These are phyloP conservation scores for Euphorbia corollata DNA, from an alignment of 441 rosid species.

Conservation along the genomic window DNA sequence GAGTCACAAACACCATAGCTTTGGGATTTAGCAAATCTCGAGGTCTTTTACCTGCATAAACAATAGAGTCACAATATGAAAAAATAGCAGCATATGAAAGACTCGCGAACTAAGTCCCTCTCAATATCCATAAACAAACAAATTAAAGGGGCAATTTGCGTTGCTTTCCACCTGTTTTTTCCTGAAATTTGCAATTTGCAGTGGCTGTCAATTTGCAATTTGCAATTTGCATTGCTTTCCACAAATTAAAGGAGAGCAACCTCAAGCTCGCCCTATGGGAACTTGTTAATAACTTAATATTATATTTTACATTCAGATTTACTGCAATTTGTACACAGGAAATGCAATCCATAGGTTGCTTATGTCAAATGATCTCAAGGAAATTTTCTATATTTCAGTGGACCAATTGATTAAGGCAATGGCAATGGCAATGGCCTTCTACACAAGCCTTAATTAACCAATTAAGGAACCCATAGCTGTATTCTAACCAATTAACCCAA, in stretches of 20 bases:
- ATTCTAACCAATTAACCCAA: too few relatives aligned
- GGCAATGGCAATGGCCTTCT: too few relatives aligned
- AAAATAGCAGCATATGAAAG: conserved; percentile 17
- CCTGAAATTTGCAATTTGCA: too few relatives aligned
- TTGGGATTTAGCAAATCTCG: conserved; percentile 93
- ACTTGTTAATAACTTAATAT: neutral
- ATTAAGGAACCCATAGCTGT: too few relatives aligned
- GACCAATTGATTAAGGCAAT: neutral
- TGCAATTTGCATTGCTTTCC: too few relatives aligned
- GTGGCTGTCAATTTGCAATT: too few relatives aligned
- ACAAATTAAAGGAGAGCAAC: too few relatives aligned
- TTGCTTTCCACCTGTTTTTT: too few relatives aligned
- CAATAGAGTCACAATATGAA: conserved; percentile 16
- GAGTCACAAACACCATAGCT: too few relatives aligned
- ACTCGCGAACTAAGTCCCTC: neutral
- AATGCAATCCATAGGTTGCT: neutral
- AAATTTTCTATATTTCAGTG: neutral
- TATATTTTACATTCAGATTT: neutral
- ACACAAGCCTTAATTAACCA: too few relatives aligned
- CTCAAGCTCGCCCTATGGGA: too few relatives aligned
- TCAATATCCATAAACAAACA: conserved; percentile 5
- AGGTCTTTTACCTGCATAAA: conserved; percentile 83
- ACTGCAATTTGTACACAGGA: neutral
- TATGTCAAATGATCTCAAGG: neutral
- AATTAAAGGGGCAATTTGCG: neutral